These are phyloP conservation scores for Papilionanthe hybrid DNA, from an alignment of 116 monocot genomes.

Conservation along the genomic window DNA sequence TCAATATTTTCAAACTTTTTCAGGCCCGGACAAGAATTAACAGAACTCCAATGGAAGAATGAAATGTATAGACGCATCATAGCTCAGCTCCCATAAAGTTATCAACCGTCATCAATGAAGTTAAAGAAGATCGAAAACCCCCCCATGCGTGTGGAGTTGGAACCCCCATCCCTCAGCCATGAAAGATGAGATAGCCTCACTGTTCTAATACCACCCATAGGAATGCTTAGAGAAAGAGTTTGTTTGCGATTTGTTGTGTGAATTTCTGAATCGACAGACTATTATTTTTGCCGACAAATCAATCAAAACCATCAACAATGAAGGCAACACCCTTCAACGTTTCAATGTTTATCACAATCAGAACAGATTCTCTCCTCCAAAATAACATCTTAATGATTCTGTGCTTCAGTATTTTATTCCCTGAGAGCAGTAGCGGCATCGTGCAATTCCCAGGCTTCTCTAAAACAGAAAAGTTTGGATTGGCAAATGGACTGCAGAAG, in stretches of 20 bases:
- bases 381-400: neutral
- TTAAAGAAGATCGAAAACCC: constrained; percentile 6
- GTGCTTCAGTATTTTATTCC: neutral
- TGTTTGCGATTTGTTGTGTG: constrained; percentile 15
- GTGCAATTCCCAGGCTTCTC: constrained; percentile 24
- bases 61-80: constrained; percentile 13
- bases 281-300: neutral
- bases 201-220: constrained; percentile 16
- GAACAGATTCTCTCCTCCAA: constrained; percentile 16
- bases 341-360: neutral
- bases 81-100: constrained; percentile 13
- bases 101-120: neutral
- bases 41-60: constrained; percentile 25
- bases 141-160: neutral
- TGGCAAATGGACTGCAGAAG: neutral
- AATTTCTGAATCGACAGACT: constrained; percentile 13
- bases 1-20: neutral
- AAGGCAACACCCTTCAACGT: neutral
- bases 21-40: constrained; percentile 7
- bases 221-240: constrained; percentile 19
- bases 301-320: neutral
- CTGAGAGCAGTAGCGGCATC: neutral
- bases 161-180: neutral
- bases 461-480: neutral
- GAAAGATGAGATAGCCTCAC: constrained; percentile 22